Conservation (phyloP, 176 grass and related monocot species). For the Oryza longistaminata region DNA sequence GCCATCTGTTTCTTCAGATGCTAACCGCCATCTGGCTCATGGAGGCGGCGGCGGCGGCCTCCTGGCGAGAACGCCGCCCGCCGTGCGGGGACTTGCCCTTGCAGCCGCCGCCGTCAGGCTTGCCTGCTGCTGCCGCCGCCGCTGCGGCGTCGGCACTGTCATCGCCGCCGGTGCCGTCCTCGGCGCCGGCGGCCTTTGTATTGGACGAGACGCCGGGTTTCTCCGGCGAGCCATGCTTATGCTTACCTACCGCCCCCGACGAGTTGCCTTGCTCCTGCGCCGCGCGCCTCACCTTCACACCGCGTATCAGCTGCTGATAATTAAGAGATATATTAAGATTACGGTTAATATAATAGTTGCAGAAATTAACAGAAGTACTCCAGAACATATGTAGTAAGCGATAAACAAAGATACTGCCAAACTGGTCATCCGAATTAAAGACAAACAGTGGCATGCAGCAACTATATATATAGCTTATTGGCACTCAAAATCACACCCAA, state of each 20-base stretch:
- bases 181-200: not conserved
- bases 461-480: not conserved
- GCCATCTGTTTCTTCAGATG: slow-evolving; percentile 20
- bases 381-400: not conserved
- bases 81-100: slow-evolving; percentile 32
- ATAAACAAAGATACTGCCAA: not conserved
- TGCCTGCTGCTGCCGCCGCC: not conserved
- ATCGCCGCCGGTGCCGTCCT: not conserved
- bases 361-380: not conserved
- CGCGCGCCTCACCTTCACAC: slow-evolving; percentile 63
- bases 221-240: slow-evolving; percentile 30
- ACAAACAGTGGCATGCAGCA: not conserved
- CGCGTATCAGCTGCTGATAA: slow-evolving; percentile 73
- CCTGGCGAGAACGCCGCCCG: slow-evolving; percentile 20
- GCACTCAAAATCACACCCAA: not conserved
- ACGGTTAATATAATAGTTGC: not conserved
- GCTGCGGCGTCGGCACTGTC: not conserved
- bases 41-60: slow-evolving; percentile 22
- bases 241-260: slow-evolving; percentile 10
- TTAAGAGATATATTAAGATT: not conserved
- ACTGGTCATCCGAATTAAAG: not conserved
- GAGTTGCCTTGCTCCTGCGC: slow-evolving; percentile 33
- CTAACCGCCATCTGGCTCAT: slow-evolving; percentile 49
- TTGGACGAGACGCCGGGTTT: not conserved
- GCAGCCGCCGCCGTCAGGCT: slow-evolving; percentile 21